Evolutionary conservation across 2,329 filamentous ascomycete species (phyloP).

Genomic region (Tetracladium maxilliforme): DNA sequence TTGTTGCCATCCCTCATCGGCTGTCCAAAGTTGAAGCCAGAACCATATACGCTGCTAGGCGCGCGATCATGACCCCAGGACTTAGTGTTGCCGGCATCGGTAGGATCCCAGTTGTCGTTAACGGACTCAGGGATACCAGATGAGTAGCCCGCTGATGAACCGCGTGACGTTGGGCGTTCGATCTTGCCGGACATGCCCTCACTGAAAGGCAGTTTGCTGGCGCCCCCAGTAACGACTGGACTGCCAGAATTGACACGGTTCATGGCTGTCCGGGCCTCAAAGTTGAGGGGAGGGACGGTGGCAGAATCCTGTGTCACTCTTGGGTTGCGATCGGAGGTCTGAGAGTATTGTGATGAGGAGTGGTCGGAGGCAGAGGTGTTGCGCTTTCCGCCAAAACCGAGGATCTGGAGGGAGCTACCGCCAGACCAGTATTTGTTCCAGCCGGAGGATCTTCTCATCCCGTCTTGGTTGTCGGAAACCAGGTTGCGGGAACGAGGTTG

Average conservation of each 20-base stretch:
- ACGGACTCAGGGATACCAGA: constrained; percentile 40
- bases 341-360: constrained; percentile 39
- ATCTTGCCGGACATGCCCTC: constrained; percentile 47
- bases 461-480: constrained; percentile 5
- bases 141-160: constrained; percentile 51
- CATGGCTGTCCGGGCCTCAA: constrained; percentile 43
- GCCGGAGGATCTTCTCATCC: constrained; percentile 48
- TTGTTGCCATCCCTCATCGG: constrained; percentile 6
- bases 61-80: constrained; percentile 35
- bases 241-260: constrained; percentile 55
- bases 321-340: constrained; percentile 17
- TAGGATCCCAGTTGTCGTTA: constrained; percentile 30
- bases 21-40: constrained; percentile 9
- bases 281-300: constrained; percentile 50
- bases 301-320: constrained; percentile 52
- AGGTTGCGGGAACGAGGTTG: constrained; percentile 9
- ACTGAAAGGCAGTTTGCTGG: constrained; percentile 30
- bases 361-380: constrained; percentile 29
- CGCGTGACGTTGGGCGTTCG: constrained; percentile 36
- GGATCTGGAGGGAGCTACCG: constrained; percentile 51
- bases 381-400: constrained; percentile 37
- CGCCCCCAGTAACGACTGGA: constrained; percentile 46
- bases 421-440: constrained; percentile 71
- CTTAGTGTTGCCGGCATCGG: constrained; percentile 15
- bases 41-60: constrained; percentile 32